Percentiles rank a stretch among this genome's conserved stretches.
These are phyloP conservation scores for Andrographis paniculata DNA, from an alignment of 305 asterid genomes.

Conservation along the genomic window DNA sequence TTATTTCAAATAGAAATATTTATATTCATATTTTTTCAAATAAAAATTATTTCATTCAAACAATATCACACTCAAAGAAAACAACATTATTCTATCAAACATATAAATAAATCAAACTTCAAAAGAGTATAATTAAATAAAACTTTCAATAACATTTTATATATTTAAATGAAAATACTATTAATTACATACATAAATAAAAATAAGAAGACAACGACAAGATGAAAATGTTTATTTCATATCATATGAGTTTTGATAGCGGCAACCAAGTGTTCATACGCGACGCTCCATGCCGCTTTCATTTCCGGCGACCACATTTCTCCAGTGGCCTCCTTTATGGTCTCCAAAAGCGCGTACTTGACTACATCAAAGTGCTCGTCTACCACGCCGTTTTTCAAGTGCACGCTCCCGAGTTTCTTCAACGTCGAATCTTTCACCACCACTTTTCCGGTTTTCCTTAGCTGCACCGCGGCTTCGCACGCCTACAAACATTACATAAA, in stretches of 20 bases:
- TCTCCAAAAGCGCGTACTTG: constrained; percentile 27
- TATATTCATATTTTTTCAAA: too few species aligned
- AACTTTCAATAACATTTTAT: too few species aligned
- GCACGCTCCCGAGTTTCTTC: constrained; percentile 48
- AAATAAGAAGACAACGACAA: too few species aligned
- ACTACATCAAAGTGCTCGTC: constrained; percentile 74
- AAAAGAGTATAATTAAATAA: too few species aligned
- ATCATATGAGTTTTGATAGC: constrained; percentile 72
- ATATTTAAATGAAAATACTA: too few species aligned
- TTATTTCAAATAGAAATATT: too few species aligned
- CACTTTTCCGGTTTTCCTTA: constrained; percentile 66
- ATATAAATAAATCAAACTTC: too few species aligned
- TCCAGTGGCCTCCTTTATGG: constrained; percentile 58
- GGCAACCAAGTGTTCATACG: constrained; percentile 66
- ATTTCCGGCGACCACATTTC: constrained; percentile 73
- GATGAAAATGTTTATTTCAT: too few species aligned
- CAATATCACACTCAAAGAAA: too few species aligned
- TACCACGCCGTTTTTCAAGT: constrained; percentile 57
- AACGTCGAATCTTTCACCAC: constrained; percentile 63
- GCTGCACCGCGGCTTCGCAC: constrained; percentile 76
- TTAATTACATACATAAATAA: too few species aligned
- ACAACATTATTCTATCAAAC: too few species aligned
- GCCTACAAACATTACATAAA: constrained; percentile 56
- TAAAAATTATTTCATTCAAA: too few species aligned
- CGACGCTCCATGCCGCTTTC: constrained; percentile 69